Evolutionary conservation across 176 grass and related monocot species (phyloP).

Genomic region (Eragrostis nindensis): DNA sequence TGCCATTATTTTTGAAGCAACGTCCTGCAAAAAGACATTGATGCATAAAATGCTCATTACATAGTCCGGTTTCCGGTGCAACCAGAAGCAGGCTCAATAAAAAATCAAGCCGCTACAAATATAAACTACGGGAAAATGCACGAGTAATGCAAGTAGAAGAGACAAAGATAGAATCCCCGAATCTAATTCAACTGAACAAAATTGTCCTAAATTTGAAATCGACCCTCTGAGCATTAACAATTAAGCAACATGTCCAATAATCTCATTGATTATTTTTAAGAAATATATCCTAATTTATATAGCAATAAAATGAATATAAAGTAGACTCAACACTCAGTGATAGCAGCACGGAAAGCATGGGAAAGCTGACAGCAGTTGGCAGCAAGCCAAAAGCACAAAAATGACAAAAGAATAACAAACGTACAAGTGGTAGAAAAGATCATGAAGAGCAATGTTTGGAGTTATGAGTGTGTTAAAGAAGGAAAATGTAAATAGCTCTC

Average conservation of each 20-base stretch:
- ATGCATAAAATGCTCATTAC: conserved; percentile 34
- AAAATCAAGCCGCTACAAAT: conserved; percentile 5
- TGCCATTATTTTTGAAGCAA: conserved; percentile 96
- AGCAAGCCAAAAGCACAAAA: conserved; percentile 10
- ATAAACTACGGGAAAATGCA: not conserved
- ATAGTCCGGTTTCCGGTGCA: conserved; percentile 8
- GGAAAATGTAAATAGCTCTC: not conserved
- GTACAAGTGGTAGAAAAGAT: not conserved
- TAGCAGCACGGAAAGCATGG: not conserved
- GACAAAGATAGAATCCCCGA: not conserved
- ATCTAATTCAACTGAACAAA: not conserved
- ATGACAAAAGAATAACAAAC: not conserved
- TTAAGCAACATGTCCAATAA: not conserved
- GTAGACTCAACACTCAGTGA: conserved; percentile 6
- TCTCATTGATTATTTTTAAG: not conserved
- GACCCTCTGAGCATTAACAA: not conserved
- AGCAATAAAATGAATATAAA: conserved; percentile 22
- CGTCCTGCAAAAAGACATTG: conserved; percentile 66
- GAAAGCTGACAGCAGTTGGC: not conserved
- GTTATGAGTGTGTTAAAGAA: conserved; percentile 19
- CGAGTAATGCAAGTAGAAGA: not conserved
- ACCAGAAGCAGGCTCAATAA: not conserved
- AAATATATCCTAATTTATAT: not conserved
- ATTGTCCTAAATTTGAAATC: conserved; percentile 17
- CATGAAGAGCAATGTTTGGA: not conserved